phyloP scores from a whole-genome alignment of 2,329 filamentous ascomycete genomes.

The Corniculantispora saksenae region DNA sequence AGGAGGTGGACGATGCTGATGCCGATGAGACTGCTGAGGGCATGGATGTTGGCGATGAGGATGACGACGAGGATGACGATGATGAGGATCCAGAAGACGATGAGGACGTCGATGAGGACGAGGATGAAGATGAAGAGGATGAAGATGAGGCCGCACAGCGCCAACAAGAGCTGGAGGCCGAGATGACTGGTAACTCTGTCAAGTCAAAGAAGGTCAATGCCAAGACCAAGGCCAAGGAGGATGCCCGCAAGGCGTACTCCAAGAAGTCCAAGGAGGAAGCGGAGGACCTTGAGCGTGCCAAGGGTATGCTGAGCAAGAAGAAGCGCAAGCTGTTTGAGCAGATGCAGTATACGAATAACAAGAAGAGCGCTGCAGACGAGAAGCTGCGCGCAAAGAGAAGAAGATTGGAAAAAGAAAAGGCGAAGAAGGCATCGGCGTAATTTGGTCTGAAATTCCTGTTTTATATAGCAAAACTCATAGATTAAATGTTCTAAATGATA shows the following conservation, averaged over 20 bases:
- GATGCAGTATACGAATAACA: constrained; percentile 94
- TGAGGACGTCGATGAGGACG: constrained; percentile 38
- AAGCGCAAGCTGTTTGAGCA: constrained; percentile 97
- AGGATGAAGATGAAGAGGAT: constrained; percentile 41
- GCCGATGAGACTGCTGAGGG: constrained; percentile 38
- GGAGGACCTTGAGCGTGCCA: constrained; percentile 87
- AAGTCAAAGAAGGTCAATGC: constrained; percentile 48
- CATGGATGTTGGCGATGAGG: constrained; percentile 46
- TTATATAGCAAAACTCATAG: constrained; percentile 20
- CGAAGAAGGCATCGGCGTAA: constrained; percentile 43
- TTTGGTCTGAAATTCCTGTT: constrained; percentile 15
- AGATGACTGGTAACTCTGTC: constrained; percentile 71
- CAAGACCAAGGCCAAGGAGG: constrained; percentile 66
- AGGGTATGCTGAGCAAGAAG: constrained; percentile 98
- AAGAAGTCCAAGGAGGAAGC: constrained; percentile 74
- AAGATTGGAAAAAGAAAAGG: constrained; percentile 73
- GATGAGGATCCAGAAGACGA: constrained; percentile 48
- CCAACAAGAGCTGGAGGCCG: constrained; percentile 89
- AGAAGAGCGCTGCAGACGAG: constrained; percentile 87
- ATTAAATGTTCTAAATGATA: constrained; percentile 13
- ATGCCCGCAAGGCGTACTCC: constrained; percentile 67
- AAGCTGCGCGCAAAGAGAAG: constrained; percentile 86
- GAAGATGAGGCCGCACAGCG: constrained; percentile 71
- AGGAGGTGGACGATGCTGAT: constrained; percentile 49
- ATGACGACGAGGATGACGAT: constrained; percentile 48